These are phyloP conservation scores for Bjerkandera adusta DNA, from an alignment of 1,284 basidiomycete genomes.

Conservation along the genomic window DNA sequence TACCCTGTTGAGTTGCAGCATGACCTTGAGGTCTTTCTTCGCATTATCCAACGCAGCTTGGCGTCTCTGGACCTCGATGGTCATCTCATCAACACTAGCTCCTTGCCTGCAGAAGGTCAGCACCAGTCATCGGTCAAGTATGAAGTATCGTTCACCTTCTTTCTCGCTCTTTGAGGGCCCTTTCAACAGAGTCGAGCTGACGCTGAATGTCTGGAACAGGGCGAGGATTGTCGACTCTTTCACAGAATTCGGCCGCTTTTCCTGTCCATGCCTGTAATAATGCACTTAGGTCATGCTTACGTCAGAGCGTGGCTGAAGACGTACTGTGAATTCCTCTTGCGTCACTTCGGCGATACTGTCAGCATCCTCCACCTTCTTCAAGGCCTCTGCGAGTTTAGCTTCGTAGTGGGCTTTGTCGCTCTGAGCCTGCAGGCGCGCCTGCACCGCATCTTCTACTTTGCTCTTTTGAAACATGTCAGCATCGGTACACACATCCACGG, in stretches of 20 bases:
- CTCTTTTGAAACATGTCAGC: slow-evolving; percentile 21
- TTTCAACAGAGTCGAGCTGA: slow-evolving; percentile 60
- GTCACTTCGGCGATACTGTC: slow-evolving; percentile 46
- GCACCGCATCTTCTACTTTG: slow-evolving; percentile 44
- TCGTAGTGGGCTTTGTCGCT: slow-evolving; percentile 43
- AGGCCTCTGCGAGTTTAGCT: slow-evolving; percentile 42
- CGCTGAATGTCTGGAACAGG: slow-evolving; percentile 54
- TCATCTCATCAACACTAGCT: slow-evolving; percentile 75
- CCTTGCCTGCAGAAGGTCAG: slow-evolving; percentile 54
- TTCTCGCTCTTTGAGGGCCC: slow-evolving; percentile 70
- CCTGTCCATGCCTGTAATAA: slow-evolving; percentile 56
- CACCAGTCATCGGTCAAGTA: slow-evolving; percentile 2
- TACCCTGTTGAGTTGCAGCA: slow-evolving; percentile 66
- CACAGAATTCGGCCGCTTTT: slow-evolving; percentile 64
- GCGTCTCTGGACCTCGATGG: slow-evolving; percentile 63
- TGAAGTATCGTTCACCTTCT: slow-evolving; percentile 43
- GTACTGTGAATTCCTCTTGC: slow-evolving; percentile 59
- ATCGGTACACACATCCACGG: not conserved
- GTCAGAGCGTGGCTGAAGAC: slow-evolving; percentile 15
- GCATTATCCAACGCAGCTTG: slow-evolving; percentile 54
- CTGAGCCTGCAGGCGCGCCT: slow-evolving; percentile 46
- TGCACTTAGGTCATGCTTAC: slow-evolving; percentile 1
- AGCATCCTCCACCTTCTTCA: slow-evolving; percentile 38
- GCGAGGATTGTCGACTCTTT: slow-evolving; percentile 56
- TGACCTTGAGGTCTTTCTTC: slow-evolving; percentile 57